A percentile compares a stretch with the other conserved stretches of the same genome.
Evolutionary conservation across 257 asterid genomes (phyloP).

Genomic region (Petunia secreta): DNA sequence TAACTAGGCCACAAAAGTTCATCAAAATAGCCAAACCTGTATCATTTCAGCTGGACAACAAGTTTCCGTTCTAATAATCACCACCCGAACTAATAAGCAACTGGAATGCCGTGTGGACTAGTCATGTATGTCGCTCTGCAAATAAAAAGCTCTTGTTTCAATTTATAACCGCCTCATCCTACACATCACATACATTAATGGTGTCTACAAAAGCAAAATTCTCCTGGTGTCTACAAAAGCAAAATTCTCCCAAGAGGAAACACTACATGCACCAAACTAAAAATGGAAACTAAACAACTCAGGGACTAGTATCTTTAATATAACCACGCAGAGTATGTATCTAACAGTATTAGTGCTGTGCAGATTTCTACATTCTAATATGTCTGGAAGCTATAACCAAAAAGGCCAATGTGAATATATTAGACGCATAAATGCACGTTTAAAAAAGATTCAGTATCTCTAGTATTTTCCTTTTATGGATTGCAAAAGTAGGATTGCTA

Average conservation of each 20-base stretch:
- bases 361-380: not conserved
- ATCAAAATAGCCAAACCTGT: slow-evolving; percentile 52
- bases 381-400: not conserved
- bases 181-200: not conserved
- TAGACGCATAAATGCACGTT: not conserved
- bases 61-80: slow-evolving; percentile 84
- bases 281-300: not conserved
- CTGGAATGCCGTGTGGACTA: slow-evolving; percentile 96
- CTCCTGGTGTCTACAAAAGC: not conserved
- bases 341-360: not conserved
- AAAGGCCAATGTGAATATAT: not conserved
- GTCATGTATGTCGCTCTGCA: slow-evolving; percentile 89
- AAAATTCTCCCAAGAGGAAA: not conserved
- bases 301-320: not conserved
- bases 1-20: not conserved
- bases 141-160: not conserved
- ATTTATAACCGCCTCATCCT: not conserved
- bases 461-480: not conserved
- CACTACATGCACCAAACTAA: not conserved
- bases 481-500: not conserved
- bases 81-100: slow-evolving; percentile 84
- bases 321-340: not conserved
- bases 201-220: not conserved
- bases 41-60: slow-evolving; percentile 96
- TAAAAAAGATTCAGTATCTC: no score